Conservation (phyloP, 352 stramenopile species). For the Globisporangium emineosum region DNA sequence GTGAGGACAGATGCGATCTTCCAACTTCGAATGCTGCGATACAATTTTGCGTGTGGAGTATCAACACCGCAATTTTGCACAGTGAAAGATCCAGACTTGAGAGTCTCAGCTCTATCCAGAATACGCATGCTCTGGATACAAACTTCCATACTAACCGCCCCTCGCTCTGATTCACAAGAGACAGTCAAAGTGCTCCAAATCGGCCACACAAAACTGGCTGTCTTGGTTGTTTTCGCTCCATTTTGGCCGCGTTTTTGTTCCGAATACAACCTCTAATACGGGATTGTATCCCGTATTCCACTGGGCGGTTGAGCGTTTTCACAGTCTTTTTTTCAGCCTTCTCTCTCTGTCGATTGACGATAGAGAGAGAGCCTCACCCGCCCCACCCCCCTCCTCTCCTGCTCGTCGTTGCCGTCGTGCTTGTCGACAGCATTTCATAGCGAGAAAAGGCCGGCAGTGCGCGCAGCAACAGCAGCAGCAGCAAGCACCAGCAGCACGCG, state of each 20-base stretch:
- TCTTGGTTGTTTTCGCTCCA: background rate
- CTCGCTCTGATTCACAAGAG: conserved; percentile 7
- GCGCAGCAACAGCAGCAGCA: conserved; percentile 1
- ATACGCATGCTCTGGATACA: background rate
- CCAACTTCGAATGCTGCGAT: background rate
- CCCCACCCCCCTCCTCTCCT: background rate
- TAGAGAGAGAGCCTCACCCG: conserved; percentile 5
- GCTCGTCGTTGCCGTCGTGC: background rate
- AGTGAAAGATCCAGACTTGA: background rate
- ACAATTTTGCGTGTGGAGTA: background rate
- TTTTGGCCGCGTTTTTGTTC: background rate
- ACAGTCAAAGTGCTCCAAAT: conserved; percentile 5
- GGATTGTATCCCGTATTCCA: background rate
- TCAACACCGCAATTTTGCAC: background rate
- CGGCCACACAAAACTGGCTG: conserved; percentile 8
- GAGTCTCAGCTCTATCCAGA: background rate
- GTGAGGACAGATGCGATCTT: background rate
- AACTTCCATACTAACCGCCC: background rate
- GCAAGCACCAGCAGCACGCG: background rate
- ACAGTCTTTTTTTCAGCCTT: background rate
- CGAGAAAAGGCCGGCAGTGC: conserved; percentile 15
- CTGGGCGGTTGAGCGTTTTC: background rate
- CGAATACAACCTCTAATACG: background rate
- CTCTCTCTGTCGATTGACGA: conserved; percentile 2
- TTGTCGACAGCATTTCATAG: conserved; percentile 17